Evolutionary conservation across 1,139 yeast genomes (phyloP), one percentile per base, ranked within the genome.

Genomic region (Yamadazyma aaseri): DNA sequence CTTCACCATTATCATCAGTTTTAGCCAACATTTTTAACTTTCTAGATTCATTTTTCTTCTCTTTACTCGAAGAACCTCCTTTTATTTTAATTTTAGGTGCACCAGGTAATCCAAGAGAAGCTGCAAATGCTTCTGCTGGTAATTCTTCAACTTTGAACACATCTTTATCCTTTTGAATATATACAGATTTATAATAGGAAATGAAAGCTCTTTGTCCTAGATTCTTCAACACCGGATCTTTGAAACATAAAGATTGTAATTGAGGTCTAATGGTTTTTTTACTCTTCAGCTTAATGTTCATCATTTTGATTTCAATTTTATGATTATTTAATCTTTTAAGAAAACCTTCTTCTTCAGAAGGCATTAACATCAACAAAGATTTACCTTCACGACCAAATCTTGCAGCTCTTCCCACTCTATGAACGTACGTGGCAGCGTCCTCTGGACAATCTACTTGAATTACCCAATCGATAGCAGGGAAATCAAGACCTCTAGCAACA

Each of bases 401-500:
- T 1, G 98, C 99, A 30, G 92, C 83, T 60, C 99, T 79, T 1
- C 99, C 99, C 3, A 89, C 98, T 53, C 99, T 73, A 53, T 92
- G 99, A 33, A 92, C 86, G 58, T 94, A 92, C 0, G 98, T 94
- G 20, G 94, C 94, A 1, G 83, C 79, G 58, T 90, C 97, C 57
- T 92, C 99, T 0, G 99, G 98, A 45, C 95, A 86, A 59, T 92
- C 99, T 0, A 89, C 76, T 59, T 92, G 99, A 9, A 92, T 69
- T 14, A 92, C 97, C 99, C 99, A 92, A 52, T 92, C 97, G 36
- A 92, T 87, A 1, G 96, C 84, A 1, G 99, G 98, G 63, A 94
- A 90, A 62, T 92, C 99, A 36, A 92, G 75, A 10, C 99, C 99
- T 57, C 99, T 73, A 1, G 99, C 97, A 18, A 90, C 97, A 36